Base-by-base conservation (phyloP, 352 stramenopile genomes). In the Phytopythium sindhum region DNA sequence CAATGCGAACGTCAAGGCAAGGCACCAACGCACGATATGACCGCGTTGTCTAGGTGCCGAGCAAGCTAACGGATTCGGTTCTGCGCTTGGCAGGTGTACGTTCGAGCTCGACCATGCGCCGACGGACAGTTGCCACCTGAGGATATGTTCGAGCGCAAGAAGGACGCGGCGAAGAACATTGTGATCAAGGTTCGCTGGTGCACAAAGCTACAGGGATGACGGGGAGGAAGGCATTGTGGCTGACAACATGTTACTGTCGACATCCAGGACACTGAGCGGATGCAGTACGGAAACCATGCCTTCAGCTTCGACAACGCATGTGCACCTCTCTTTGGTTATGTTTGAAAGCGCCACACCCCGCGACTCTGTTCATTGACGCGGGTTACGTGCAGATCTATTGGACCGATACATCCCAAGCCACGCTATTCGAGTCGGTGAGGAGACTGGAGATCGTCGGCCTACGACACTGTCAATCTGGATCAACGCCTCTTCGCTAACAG, bases 271-370 rank as follows among this genome's bases (percentile, higher is more conserved):
- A 90, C 83, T 1, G 86, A 94, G 58, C 80, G 81, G 41, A 90
- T 91, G 77, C 86, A 94, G 69, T 93, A 94, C 28, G 86, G 84
- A 24, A 91, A 94, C 61, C 86, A 94, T 68, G 86, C 86, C 6
- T 94, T 94, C 60, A 92, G 83, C 51, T 94, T 94, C 59, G 86
- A 94, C 57, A 89, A 94, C 51, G 81, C 89, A 71, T 17, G 35
- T 45, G 21, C 10, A 0, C 42, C 8, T 23, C 42, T 14, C 19
- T 24, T 51, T 48, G 12, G 17, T 4, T 4, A 52, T 50, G 15
- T 9, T n/a, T 33, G 28, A 35, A 24, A 21, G 21, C 48, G 14
- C 4, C 19, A 26, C 14, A n/a, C 39, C 4, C n/a, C 19, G 15
- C 39, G 33, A 26, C 24, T 35, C 4, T 9, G 57, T 47, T 29